phyloP scores from a whole-genome alignment of 352 stramenopile genomes.

The Pythium phragmiticola region DNA sequence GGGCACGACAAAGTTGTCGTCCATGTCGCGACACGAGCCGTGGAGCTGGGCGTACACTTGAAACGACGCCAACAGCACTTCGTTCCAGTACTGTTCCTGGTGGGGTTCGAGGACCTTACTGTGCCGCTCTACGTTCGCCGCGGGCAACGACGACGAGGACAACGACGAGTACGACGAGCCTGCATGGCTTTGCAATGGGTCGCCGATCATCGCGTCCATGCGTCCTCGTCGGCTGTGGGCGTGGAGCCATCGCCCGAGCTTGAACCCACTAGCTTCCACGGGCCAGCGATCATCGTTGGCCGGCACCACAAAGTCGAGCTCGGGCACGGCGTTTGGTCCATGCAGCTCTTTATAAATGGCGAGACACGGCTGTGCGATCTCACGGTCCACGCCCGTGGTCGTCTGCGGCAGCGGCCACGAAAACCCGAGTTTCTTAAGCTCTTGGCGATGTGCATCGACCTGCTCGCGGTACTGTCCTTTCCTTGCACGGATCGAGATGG shows the following conservation, averaged over 20 bases:
- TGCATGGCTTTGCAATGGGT: too few relatives aligned
- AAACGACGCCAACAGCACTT: slow-evolving; percentile 68
- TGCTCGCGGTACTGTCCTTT: slow-evolving; percentile 86
- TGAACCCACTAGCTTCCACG: slow-evolving; percentile 78
- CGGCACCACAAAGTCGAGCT: slow-evolving; percentile 69
- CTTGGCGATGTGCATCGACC: slow-evolving; percentile 68
- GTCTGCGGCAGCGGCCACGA: slow-evolving; percentile 84
- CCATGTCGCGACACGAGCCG: slow-evolving; percentile 56
- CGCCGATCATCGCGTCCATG: slow-evolving; percentile 5
- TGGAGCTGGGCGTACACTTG: slow-evolving; percentile 47
- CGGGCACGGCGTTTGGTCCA: slow-evolving; percentile 55
- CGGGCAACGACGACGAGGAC: too few relatives aligned
- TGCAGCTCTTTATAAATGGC: slow-evolving; percentile 83
- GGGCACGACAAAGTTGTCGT: slow-evolving; percentile 58
- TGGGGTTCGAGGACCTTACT: slow-evolving; percentile 36
- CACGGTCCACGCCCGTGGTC: slow-evolving; percentile 43
- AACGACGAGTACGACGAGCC: too few relatives aligned
- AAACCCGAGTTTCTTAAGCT: slow-evolving; percentile 90
- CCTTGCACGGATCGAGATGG: slow-evolving; percentile 87
- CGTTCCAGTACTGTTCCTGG: slow-evolving; percentile 70
- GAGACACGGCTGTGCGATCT: slow-evolving; percentile 57
- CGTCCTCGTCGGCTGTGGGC: slow-evolving; percentile 44
- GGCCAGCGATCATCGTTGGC: slow-evolving; percentile 77
- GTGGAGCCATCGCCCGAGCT: slow-evolving; percentile 86
- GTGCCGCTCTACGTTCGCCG: too few relatives aligned